Conservation (phyloP, 148 eudicot genomes). For the Rheum nobile region DNA sequence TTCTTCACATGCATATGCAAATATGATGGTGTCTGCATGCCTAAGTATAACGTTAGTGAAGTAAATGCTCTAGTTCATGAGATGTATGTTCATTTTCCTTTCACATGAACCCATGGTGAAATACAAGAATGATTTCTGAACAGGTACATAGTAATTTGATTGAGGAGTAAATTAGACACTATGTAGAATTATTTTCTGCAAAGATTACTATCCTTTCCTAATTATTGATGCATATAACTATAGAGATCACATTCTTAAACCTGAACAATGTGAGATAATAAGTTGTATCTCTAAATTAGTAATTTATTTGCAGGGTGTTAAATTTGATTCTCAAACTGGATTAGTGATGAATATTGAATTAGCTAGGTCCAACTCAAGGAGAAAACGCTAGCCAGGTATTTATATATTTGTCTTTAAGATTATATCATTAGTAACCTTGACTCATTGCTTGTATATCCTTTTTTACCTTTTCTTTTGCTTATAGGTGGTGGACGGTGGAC, state of each 20-base stretch:
- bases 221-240: background rate
- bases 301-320: conserved; percentile 51
- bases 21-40: too few species aligned
- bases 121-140: background rate
- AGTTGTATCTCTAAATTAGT: background rate
- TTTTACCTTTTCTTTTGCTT: conserved; percentile 5
- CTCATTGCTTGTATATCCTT: background rate
- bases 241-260: background rate
- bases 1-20: too few species aligned
- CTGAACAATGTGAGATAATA: background rate
- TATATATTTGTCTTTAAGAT: background rate
- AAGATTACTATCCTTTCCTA: background rate
- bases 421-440: background rate
- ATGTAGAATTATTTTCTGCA: background rate
- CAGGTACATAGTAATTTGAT: too few species aligned
- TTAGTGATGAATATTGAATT: conserved; percentile 64
- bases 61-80: background rate
- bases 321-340: conserved; percentile 80
- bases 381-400: conserved; percentile 56
- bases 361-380: conserved; percentile 85
- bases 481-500: conserved; percentile 72
- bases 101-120: background rate
- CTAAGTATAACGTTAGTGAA: too few species aligned
- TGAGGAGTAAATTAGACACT: background rate
- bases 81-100: background rate